These are phyloP conservation scores for Spergularia bocconei DNA, from an alignment of 148 eudicot species.

Conservation along the genomic window DNA sequence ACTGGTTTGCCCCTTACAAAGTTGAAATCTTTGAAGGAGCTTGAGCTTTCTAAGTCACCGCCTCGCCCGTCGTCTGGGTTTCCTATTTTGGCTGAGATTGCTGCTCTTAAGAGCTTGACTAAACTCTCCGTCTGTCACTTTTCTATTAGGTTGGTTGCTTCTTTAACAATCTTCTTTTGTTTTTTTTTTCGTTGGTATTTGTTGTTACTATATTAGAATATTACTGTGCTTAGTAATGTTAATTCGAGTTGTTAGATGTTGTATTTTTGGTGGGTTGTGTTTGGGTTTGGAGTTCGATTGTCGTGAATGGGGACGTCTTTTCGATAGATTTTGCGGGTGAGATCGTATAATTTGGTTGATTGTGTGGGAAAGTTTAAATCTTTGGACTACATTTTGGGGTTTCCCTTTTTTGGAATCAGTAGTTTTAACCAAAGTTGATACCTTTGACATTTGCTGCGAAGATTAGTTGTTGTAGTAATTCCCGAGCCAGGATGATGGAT, in stretches of 20 bases:
- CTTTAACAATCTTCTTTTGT: not conserved
- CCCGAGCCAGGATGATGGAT: not conserved
- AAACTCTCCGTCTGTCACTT: slow-evolving; percentile 82
- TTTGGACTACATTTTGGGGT: not conserved
- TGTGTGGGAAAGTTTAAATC: not conserved
- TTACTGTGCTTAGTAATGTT: not conserved
- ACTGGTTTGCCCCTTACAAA: slow-evolving; percentile 52
- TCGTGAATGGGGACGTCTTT: not conserved
- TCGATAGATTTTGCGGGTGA: not conserved
- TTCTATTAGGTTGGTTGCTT: slow-evolving; percentile 57
- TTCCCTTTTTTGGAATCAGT: not conserved
- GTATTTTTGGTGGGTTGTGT: not conserved
- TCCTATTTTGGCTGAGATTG: slow-evolving; percentile 60
- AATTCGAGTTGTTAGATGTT: not conserved
- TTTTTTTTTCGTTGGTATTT: not conserved
- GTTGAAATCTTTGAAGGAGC: slow-evolving; percentile 64
- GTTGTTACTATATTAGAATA: not conserved
- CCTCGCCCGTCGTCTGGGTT: slow-evolving; percentile 52
- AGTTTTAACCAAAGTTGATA: not conserved
- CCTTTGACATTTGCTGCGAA: not conserved
- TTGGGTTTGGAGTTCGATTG: not conserved
- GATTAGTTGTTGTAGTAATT: not conserved
- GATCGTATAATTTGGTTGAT: not conserved
- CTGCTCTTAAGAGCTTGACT: slow-evolving; percentile 58
- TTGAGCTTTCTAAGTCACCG: slow-evolving; percentile 66